Base-by-base conservation (phyloP, 129 eudicot species). In the Lactuca sativa region DNA sequence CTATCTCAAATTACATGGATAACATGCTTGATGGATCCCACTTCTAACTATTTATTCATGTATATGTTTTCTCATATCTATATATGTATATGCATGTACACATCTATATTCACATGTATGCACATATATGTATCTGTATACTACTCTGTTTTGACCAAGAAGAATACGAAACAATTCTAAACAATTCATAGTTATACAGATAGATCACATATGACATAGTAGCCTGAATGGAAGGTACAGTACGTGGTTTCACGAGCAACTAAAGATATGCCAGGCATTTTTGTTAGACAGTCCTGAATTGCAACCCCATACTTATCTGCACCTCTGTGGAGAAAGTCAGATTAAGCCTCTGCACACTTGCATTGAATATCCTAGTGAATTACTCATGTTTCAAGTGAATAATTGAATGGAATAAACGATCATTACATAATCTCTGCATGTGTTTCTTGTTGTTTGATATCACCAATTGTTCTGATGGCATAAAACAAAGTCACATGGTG, bases 251-350 rank as follows among this genome's bases (percentile, higher is more conserved):
- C 97, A 71, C 95, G 92, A 77, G 90, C 76, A 70, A 82, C 88
- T 55, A 90, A 81, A 59, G 92, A 89, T 87, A 85, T 83, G 87
- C 99, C 97, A n/a, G 97, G 97, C 99, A 95, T 95, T 84, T 84
- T 90, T 82, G 68, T 82, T 76, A 80, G 49, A 70, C 78, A 74
- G 66, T 74, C 56, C 71, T 70, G 40, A 70, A 52, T 64, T 52
- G 58, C 73, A 61, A 56, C 64, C 75, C 57, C 86, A 84, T 82
- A 73, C 74, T 79, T 73, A 69, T 64, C 62, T 21, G 53, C 73
- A 57, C 41, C 64, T 64, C 53, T 67, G 34, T 62, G 43, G 25
- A 49, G 60, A 66, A 47, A 74, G 61, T 74, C 69, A 30, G 21
- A 54, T 67, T 59, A 51, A 16, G 57, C 71, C 76, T 44, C 80